Evolutionary conservation across 345 rosid species (phyloP), one percentile per base, ranked within the genome.

Genomic region (Camelina laxa): DNA sequence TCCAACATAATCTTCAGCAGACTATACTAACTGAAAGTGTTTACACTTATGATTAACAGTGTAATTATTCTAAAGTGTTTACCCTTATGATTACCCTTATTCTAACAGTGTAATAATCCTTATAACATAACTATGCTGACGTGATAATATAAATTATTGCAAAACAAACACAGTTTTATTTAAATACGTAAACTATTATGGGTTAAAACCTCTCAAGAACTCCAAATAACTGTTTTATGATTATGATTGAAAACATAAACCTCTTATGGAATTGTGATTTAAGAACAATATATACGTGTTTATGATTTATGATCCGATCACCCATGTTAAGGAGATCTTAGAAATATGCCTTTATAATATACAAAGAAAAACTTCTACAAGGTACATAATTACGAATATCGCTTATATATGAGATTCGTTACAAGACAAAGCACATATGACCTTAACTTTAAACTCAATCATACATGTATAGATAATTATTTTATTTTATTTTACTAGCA

Each of bases 351-450:
- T 62, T 35, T 15, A 20, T 35, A 22, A 20, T 45, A 22, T 36
- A 12, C 17, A 9, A 51, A 15, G 44, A 53, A 60, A 3, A 39
- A 7, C 11, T 31, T 48, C 9, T 8, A 0, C 8, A 1, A 16
- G 20, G 53, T 2, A 48, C 53, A 47, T 6, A 47, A 70, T 9
- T 60, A 59, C 44, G 48, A 71, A 36, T 12, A n/a, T n/a, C n/a
- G n/a, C n/a, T 58, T 35, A 21, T 9, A 41, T 51, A 51, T 38
- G 27, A 4, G 42, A 7, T 36, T 49, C 2, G 27, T 17, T 67
- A 50, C 49, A 59, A 50, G 68, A 60, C 74, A 36, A 68, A 60
- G 38, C 61, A 68, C 69, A 51, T 55, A 55, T 60, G 63, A 42
- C 62, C 53, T 11, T 61, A 57, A 55, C 74, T 9, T 39, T 31